These are phyloP conservation scores for Eucommia ulmoides DNA, from an alignment of 257 asterid species.

Conservation along the genomic window DNA sequence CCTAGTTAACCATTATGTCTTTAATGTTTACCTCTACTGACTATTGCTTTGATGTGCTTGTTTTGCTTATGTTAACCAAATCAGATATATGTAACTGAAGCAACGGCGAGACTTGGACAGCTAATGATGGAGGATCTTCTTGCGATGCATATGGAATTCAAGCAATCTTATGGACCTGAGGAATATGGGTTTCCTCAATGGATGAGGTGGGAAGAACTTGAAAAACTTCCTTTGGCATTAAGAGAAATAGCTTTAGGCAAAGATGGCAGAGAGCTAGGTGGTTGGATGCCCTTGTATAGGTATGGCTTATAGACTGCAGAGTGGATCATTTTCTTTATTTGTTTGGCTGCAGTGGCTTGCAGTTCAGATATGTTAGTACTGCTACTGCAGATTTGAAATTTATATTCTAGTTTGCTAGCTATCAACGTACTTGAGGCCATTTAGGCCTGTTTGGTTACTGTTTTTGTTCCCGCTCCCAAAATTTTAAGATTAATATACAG, in stretches of 20 bases:
- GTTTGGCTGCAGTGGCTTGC: too few relatives aligned
- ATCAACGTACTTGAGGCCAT: too few relatives aligned
- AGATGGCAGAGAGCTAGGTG: conserved; percentile 45
- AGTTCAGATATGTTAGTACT: too few relatives aligned
- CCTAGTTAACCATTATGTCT: too few relatives aligned
- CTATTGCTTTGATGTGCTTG: conserved; percentile 7
- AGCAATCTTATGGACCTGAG: conserved; percentile 63
- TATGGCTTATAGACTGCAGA: too few relatives aligned
- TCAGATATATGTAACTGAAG: conserved; percentile 80
- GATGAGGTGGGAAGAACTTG: conserved; percentile 82
- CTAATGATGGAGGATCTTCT: conserved; percentile 82
- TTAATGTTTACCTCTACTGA: too few relatives aligned
- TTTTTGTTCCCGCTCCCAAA: too few relatives aligned
- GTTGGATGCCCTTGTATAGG: conserved; percentile 79
- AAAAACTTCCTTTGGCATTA: conserved; percentile 46
- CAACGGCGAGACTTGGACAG: conserved; percentile 56
- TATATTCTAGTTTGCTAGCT: too few relatives aligned
- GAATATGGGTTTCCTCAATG: conserved; percentile 41
- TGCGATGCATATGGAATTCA: conserved; percentile 57
- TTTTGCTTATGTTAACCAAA: conserved; percentile 10
- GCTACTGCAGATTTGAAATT: too few relatives aligned
- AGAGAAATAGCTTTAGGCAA: conserved; percentile 34
- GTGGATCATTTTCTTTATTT: too few relatives aligned
- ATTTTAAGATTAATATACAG: too few relatives aligned
- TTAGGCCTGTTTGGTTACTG: too few relatives aligned